Conservation (phyloP, 208 protist genomes). For the Trypanosoma melophagium region DNA sequence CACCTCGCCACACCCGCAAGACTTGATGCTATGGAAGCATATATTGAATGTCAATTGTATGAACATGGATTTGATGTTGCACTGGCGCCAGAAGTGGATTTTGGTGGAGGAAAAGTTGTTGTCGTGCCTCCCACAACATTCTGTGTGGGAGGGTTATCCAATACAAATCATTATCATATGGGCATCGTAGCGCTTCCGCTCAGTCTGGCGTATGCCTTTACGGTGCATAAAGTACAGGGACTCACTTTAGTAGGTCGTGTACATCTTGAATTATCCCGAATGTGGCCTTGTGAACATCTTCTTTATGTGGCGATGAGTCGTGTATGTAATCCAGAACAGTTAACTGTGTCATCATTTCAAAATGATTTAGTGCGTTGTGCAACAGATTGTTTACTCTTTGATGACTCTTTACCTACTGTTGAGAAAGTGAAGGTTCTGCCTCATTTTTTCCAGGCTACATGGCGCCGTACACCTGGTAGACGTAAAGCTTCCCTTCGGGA, state of each 20-base stretch:
- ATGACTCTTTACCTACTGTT: constrained; percentile 68
- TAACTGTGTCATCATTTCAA: constrained; percentile 65
- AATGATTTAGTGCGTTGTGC: constrained; percentile 56
- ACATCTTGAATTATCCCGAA: constrained; percentile 83
- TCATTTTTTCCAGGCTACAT: constrained; percentile 69
- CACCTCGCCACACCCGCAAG: constrained; percentile 43
- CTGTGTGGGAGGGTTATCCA: constrained; percentile 65
- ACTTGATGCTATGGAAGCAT: constrained; percentile 43
- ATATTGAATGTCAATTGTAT: constrained; percentile 65
- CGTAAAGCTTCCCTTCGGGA: constrained; percentile 51
- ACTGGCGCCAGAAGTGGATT: constrained; percentile 74
- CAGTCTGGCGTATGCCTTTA: constrained; percentile 88
- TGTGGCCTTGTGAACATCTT: constrained; percentile 88
- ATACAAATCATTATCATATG: constrained; percentile 74
- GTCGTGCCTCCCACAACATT: constrained; percentile 65
- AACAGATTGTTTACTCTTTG: constrained; percentile 75
- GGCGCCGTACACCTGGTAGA: constrained; percentile 38
- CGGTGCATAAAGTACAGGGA: constrained; percentile 92
- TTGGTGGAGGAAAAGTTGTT: constrained; percentile 53
- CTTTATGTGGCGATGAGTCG: constrained; percentile 90
- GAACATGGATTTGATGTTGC: constrained; percentile 58
- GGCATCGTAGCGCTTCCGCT: constrained; percentile 73
- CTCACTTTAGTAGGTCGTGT: constrained; percentile 82
- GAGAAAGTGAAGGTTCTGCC: constrained; percentile 39
- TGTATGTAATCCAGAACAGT: constrained; percentile 84